These are phyloP conservation scores for Starmerella lactis-condensi DNA, from an alignment of 805 yeast genomes.

Conservation along the genomic window DNA sequence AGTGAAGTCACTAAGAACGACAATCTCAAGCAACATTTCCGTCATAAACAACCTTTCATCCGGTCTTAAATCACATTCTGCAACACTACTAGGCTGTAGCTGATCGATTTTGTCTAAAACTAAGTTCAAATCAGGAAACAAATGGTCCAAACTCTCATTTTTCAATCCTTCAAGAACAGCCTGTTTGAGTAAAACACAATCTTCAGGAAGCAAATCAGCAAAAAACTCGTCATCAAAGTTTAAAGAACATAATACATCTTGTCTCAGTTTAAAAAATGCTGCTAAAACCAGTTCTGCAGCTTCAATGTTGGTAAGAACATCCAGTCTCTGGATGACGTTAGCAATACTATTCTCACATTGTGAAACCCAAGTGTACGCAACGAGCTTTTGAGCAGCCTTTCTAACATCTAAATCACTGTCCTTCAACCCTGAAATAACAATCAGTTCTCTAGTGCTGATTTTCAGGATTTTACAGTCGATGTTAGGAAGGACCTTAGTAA, in stretches of 20 bases:
- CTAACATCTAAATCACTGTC: conserved; percentile 67
- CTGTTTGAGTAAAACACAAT: too few species aligned
- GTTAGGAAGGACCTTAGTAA: conserved; percentile 45
- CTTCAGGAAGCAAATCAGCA: conserved; percentile 53
- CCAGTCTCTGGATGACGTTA: conserved; percentile 51
- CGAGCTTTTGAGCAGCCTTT: conserved; percentile 51
- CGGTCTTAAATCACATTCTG: too few species aligned
- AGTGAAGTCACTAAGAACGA: too few species aligned
- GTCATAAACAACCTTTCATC: too few species aligned
- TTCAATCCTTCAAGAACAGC: too few species aligned
- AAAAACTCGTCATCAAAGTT: conserved; percentile 45
- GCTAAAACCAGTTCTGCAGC: conserved; percentile 52
- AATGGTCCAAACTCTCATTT: too few species aligned
- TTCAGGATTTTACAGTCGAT: conserved; percentile 42
- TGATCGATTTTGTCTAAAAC: too few species aligned
- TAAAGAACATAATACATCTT: conserved; percentile 43
- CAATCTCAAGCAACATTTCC: too few species aligned
- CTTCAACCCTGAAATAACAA: conserved; percentile 67
- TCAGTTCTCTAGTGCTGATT: conserved; percentile 38
- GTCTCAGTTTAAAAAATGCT: conserved; percentile 40
- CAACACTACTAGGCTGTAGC: too few species aligned
- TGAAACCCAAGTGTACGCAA: conserved; percentile 55
- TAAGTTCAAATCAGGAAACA: too few species aligned
- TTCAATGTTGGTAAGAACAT: conserved; percentile 41
- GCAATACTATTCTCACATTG: conserved; percentile 49